Base-by-base conservation (phyloP, 768 basidiomycete genomes). In the Clathrus columnatus region DNA sequence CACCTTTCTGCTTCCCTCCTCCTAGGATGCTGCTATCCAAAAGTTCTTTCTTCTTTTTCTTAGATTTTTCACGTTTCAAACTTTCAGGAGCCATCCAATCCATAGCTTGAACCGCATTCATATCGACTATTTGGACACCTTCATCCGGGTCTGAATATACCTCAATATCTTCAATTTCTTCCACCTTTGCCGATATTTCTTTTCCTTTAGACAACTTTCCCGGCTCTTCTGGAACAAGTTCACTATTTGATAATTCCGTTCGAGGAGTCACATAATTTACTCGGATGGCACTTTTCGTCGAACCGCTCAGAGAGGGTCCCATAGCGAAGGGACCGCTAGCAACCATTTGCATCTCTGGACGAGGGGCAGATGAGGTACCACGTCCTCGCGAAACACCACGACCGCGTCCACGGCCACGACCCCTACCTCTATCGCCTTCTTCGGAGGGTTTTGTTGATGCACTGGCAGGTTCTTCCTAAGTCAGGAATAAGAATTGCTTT, bases 31-130 rank as follows among this genome's bases (percentile, higher is more conserved):
- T n/a, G n/a, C n/a, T 81, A 10, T 70, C 61, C 58, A 69, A 68
- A 45, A 62, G n/a, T n/a, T n/a, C 56, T 50, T 57, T 53, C 53
- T 47, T 29, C 44, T 67, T 68, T 55, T 65, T 62, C 45, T 71
- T 68, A 30, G 63, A 62, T 17, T 66, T 73, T 52, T 82, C 79
- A 60, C 72, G 82, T 53, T 71, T 73, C 53, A 91, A 63, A 58
- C 76, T 82, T 64, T 91, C 87, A 0, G 90, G 90, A 7, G 90
- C 90, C 84, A 89, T 89, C 82, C 84, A 90, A 66, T 92, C 90
- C 81, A 92, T 80, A 58, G 82, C 73, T 50, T 77, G 70, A 27
- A 92, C 81, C 56, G 84, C 76, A 27, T 84, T 82, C 80, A 92
- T 85, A 63, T 92, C 90, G 41, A 92, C 73, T 51, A 91, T 89